Percentiles rank a stretch among this genome's conserved stretches.
These are phyloP conservation scores for Thinopyrum elongatum DNA, from an alignment of 176 grass and related monocot genomes.

Conservation along the genomic window DNA sequence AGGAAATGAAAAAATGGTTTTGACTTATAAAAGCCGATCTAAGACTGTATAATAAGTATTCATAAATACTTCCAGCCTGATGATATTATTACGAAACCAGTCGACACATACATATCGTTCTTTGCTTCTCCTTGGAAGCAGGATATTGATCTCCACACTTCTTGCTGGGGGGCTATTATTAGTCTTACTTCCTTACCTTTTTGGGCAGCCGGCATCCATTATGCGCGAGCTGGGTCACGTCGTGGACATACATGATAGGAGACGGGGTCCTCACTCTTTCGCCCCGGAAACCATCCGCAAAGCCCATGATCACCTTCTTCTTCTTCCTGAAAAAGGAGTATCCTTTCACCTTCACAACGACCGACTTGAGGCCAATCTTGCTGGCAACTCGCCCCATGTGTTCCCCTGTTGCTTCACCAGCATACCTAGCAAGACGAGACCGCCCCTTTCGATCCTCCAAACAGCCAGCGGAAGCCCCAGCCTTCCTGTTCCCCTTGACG, in stretches of 20 bases:
- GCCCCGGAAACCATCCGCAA: neutral
- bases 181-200: neutral
- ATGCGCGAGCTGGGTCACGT: slow-evolving; percentile 12
- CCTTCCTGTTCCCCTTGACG: neutral
- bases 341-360: neutral
- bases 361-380: slow-evolving; percentile 1
- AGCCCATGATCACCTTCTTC: slow-evolving; percentile 11
- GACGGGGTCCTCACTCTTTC: neutral
- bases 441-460: neutral
- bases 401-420: neutral
- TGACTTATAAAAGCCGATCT: neutral
- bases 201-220: slow-evolving; percentile 9
- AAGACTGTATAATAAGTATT: neutral
- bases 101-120: neutral
- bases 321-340: slow-evolving; percentile 23
- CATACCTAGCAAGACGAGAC: neutral
- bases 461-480: neutral
- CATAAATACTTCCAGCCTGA: neutral
- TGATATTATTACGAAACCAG: neutral
- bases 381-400: neutral
- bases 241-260: slow-evolving; percentile 10
- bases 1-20: neutral
- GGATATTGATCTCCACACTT: neutral
- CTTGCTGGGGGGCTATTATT: neutral
- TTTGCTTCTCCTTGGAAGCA: neutral